Conservation (phyloP, 176 grass and related monocot species). For the Dactylis glomerata region DNA sequence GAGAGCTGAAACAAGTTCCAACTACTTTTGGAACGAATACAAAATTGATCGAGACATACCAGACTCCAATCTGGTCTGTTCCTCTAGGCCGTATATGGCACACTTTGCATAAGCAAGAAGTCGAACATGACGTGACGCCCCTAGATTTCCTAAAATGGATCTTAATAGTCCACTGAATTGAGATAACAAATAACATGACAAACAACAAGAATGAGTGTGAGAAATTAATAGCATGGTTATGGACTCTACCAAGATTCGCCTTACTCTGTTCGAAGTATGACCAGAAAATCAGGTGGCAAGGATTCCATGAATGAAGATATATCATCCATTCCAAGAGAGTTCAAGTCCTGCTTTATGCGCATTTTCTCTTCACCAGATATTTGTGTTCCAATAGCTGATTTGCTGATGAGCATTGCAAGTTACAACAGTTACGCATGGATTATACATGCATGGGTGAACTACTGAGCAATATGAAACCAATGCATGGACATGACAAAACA, state of each 20-base stretch:
- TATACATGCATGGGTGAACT: neutral
- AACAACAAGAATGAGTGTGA: constrained; percentile 23
- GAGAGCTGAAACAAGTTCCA: neutral
- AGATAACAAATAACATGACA: constrained; percentile 19
- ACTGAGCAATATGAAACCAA: neutral
- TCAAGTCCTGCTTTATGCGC: constrained; percentile 63
- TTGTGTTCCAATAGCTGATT: constrained; percentile 70
- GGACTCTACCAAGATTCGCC: neutral
- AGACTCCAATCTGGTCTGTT: constrained; percentile 41
- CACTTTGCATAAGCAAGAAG: constrained; percentile 84
- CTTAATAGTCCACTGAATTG: constrained; percentile 68
- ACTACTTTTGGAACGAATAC: neutral
- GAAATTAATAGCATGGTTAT: neutral
- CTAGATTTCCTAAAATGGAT: constrained; percentile 77
- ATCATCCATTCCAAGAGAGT: constrained; percentile 71
- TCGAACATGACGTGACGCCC: constrained; percentile 59
- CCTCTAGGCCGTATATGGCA: constrained; percentile 70
- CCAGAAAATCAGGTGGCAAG: constrained; percentile 74
- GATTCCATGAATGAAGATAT: constrained; percentile 91
- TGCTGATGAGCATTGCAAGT: constrained; percentile 52
- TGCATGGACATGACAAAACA: neutral
- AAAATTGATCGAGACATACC: constrained; percentile 18
- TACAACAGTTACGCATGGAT: neutral
- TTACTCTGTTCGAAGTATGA: constrained; percentile 89
- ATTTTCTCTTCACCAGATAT: constrained; percentile 79